Base-by-base conservation (phyloP, 106 monocot species). In the Narthecium ossifragum region DNA sequence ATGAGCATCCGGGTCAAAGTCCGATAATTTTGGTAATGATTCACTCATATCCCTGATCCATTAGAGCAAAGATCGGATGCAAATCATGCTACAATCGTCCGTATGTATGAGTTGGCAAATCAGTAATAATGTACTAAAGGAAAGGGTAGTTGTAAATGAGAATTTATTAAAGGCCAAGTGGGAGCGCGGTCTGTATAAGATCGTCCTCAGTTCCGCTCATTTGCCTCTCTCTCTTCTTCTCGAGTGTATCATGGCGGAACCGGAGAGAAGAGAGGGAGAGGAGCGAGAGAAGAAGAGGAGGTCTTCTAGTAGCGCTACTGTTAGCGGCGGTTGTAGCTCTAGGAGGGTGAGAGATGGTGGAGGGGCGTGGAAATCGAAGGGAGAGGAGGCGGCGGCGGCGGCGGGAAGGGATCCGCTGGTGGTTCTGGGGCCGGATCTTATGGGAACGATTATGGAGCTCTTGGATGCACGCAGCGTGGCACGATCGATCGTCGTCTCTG, bases 401-500 rank as follows among this genome's bases (percentile, higher is more conserved):
- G 30, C 15, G 32, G 14, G 57, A 53, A 66, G 1, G 67, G 70
- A 85, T 62, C 86, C 74, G 28, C 62, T 86, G 59, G 60, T 34
- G 34, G 64, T 69, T 17, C 30, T 86, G 22, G 81, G 86, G 12
- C 45, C 70, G 38, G 86, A 86, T 22, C 3, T 86, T 24, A 14
- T 78, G 73, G 40, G 46, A 59, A 78, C 46, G 70, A 66, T 81
- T 8, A 22, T 78, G 5, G 67, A 61, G 49, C 62, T 63, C 3
- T 33, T 74, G 60, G 81, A 81, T 59, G 81, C 81, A 72, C 57
- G 78, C 81, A 81, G 81, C 86, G 71, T 81, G 81, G 78, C 78
- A 74, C 86, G 71, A 50, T 81, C 77, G 32, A 26, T 64, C 0
- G 70, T 54, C 10, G 74, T 81, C 6, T 86, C 81, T 50, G 55